Base-by-base conservation (phyloP, 192 early-diverging fungal genomes). In the Gamsiella multidivaricata region DNA sequence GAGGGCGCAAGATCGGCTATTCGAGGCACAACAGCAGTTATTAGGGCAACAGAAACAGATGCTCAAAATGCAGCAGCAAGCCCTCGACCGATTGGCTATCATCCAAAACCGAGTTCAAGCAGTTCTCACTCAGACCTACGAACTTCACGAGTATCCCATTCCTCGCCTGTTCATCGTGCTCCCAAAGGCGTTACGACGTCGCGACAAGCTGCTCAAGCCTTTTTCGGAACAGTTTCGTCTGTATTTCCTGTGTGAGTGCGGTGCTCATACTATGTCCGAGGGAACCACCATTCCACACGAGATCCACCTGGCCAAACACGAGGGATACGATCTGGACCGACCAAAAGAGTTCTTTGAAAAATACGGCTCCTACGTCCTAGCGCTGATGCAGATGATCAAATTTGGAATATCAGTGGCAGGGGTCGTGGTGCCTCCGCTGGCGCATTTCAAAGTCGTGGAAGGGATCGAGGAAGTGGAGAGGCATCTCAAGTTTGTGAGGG, bases 311-410 rank as follows among this genome's bases (percentile, higher is more conserved):
- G 58, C 60, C 15, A 43, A 62, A 0, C 69, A 71, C 49, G 41
- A 42, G 18, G 69, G 69, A 8, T 71, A 71, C 22, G 59, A 71
- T 28, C 9, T 71, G 22, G 54, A 55, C 0, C 17, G 43, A 14
- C 69, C 69, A 7, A 62, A 39, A 31, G 69, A 71, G 33, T 71
- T 71, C 55, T 63, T 71, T 29, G 34, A 71, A 33, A 71, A 71
- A 31, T 71, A 71, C 15, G 63, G 63, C 3, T 25, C 50, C 1
- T 54, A 54, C 32, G 52, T 65, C 51, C 29, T 65, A 36, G 32
- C 50, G 5, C 15, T 65, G 37, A 11, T 54, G 52, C 36, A 54
- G 31, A 43, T 54, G 52, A 17, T 65, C 41, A 33, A 52, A n/a
- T 52, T 34, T 31, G 61, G 61, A 7, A 22, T 37, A 12, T 22